These are phyloP conservation scores for Aspergillus cejpii DNA, from an alignment of 2,329 filamentous ascomycete genomes.

Conservation along the genomic window DNA sequence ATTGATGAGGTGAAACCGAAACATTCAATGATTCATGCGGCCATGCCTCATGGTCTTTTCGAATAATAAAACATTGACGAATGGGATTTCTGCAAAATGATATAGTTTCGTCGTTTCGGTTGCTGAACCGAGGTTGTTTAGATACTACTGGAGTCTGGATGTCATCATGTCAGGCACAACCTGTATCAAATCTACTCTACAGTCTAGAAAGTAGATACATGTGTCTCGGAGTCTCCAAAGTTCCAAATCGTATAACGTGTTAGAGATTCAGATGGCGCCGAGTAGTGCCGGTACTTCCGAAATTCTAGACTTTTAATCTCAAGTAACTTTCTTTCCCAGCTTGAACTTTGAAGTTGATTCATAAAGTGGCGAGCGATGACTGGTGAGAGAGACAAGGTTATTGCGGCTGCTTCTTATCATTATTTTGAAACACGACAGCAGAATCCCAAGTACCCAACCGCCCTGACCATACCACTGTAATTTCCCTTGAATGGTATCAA, in stretches of 20 bases:
- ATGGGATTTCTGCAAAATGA: background rate
- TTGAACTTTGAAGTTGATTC: too few relatives aligned
- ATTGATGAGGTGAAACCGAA: constrained; percentile 14
- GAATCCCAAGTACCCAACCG: constrained; percentile 5
- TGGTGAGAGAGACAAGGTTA: too few relatives aligned
- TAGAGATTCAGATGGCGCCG: too few relatives aligned
- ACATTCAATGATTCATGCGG: constrained; percentile 5
- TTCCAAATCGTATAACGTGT: too few relatives aligned
- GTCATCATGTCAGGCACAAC: too few relatives aligned
- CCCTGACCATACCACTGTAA: constrained; percentile 17
- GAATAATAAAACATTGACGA: too few relatives aligned
- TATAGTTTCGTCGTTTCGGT: constrained; percentile 1
- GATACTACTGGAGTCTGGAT: background rate
- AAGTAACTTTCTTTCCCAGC: too few relatives aligned
- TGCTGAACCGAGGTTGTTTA: background rate
- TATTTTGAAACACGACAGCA: constrained; percentile 11
- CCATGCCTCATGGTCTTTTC: too few relatives aligned
- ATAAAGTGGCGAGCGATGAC: too few relatives aligned
- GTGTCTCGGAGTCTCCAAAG: too few relatives aligned
- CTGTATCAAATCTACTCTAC: too few relatives aligned
- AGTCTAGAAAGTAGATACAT: too few relatives aligned
- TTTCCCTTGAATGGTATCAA: constrained; percentile 12
- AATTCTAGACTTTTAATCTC: background rate
- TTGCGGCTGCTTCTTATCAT: background rate
- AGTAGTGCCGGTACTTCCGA: background rate